phyloP scores from a whole-genome alignment of 2,329 filamentous ascomycete species.

The Tolypocladium pustulatum region DNA sequence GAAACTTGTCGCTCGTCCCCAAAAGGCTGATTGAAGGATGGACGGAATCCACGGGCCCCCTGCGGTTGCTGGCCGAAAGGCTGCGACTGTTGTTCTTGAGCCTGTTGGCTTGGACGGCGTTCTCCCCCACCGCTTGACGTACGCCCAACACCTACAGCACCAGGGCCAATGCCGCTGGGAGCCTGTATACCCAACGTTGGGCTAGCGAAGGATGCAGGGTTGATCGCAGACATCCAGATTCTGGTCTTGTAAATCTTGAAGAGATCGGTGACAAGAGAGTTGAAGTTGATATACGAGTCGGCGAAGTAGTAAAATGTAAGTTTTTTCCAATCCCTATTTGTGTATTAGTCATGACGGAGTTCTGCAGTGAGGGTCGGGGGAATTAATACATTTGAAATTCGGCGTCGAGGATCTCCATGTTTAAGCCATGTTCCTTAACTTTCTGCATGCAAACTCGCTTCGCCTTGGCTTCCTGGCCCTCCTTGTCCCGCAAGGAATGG shows the following conservation, averaged over 20 bases:
- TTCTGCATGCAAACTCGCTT: constrained; percentile 96
- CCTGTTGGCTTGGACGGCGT: constrained; percentile 37
- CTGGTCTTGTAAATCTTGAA: constrained; percentile 99
- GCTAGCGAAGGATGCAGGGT: constrained; percentile 87
- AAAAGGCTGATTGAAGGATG: constrained; percentile 30
- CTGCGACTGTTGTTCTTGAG: constrained; percentile 19
- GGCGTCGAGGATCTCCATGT: constrained; percentile 98
- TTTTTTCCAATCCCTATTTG: constrained; percentile 88
- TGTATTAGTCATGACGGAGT: constrained; percentile 2
- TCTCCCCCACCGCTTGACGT: constrained; percentile 26
- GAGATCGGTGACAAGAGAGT: constrained; percentile 88
- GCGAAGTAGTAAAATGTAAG: constrained; percentile 99
- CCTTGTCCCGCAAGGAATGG: constrained; percentile 80
- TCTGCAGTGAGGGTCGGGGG: not conserved
- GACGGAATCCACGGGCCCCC: constrained; percentile 30
- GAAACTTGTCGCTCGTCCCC: constrained; percentile 29
- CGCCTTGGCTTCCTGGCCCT: constrained; percentile 94
- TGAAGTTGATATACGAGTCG: constrained; percentile 98
- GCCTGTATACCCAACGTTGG: constrained; percentile 63
- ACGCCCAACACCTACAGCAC: constrained; percentile 50
- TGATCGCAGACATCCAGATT: constrained; percentile 99
- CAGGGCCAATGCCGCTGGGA: constrained; percentile 55
- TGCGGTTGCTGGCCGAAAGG: constrained; percentile 25
- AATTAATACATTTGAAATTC: constrained; percentile 89
- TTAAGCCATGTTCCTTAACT: constrained; percentile 83